Conservation (phyloP, 2,329 filamentous ascomycete species). For the Fusarium sp. region DNA sequence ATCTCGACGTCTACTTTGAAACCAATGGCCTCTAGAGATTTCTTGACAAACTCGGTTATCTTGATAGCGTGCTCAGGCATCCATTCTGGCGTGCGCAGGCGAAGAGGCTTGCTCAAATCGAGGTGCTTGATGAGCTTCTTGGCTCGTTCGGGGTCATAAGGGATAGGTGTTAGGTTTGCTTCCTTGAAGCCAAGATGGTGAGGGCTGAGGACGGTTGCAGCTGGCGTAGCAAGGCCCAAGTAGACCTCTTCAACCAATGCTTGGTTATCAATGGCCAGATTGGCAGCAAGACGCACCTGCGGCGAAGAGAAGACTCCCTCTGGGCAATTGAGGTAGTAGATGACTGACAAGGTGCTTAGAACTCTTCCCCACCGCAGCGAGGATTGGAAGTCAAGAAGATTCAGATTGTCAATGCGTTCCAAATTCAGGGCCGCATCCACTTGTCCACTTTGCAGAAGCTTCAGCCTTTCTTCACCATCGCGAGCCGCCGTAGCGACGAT, state of each 20-base stretch:
- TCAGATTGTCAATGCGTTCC: neutral
- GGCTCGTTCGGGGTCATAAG: neutral
- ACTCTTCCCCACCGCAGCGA: neutral
- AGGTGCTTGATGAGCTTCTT: neutral
- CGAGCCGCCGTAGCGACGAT: neutral
- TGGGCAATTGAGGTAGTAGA: conserved; percentile 6
- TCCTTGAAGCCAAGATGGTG: neutral
- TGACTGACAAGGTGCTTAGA: neutral
- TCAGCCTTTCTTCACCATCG: neutral
- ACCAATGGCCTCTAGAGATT: neutral
- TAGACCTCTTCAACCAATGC: neutral
- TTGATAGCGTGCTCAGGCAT: conserved; percentile 1
- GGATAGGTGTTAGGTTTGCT: neutral
- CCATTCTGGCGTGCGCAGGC: neutral
- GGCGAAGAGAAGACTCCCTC: neutral
- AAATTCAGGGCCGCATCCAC: neutral
- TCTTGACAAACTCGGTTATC: neutral
- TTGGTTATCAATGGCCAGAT: conserved; percentile 1
- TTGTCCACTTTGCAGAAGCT: neutral
- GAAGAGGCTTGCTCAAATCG: neutral
- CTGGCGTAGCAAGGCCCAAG: neutral
- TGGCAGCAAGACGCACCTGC: neutral
- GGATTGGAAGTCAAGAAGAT: neutral
- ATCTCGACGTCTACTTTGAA: neutral
- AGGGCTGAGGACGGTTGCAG: neutral